phyloP scores from a whole-genome alignment of 1,139 yeast genomes.

The Hyphopichia buzzinii region DNA sequence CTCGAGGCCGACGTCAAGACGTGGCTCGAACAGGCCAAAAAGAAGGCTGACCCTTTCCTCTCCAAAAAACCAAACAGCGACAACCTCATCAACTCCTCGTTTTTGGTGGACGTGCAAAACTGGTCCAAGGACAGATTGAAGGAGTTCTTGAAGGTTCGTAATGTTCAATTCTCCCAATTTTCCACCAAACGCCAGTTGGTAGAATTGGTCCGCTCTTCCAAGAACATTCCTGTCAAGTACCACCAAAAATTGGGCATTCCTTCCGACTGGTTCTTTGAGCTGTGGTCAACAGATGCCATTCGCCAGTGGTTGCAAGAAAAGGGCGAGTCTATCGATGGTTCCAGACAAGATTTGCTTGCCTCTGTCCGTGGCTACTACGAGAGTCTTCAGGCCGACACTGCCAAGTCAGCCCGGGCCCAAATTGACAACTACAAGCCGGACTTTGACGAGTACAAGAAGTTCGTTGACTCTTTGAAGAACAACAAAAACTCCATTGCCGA shows the following conservation, averaged over 20 bases:
- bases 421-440: slow-evolving; percentile 19
- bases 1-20: slow-evolving; percentile 46
- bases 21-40: slow-evolving; percentile 30
- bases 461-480: slow-evolving; percentile 9
- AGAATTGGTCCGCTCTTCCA: slow-evolving; percentile 45
- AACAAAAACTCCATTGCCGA: slow-evolving; percentile 16
- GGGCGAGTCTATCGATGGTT: slow-evolving; percentile 23
- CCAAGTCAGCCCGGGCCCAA: slow-evolving; percentile 12
- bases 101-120: slow-evolving; percentile 41
- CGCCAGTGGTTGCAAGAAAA: slow-evolving; percentile 23
- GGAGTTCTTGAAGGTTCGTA: slow-evolving; percentile 52
- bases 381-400: slow-evolving; percentile 4
- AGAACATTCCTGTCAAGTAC: slow-evolving; percentile 35
- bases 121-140: slow-evolving; percentile 51
- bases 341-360: slow-evolving; percentile 21
- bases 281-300: slow-evolving; percentile 19
- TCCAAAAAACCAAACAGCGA: slow-evolving; percentile 25
- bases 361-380: slow-evolving; percentile 12
- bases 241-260: slow-evolving; percentile 8
- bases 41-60: slow-evolving; percentile 21
- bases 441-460: slow-evolving; percentile 16
- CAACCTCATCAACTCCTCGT: slow-evolving; percentile 42
- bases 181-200: slow-evolving; percentile 47
- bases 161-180: slow-evolving; percentile 43
- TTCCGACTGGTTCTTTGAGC: slow-evolving; percentile 20